Evolutionary conservation across 2,329 filamentous ascomycete species (phyloP).

Genomic region (Aspergillus phoenicis): DNA sequence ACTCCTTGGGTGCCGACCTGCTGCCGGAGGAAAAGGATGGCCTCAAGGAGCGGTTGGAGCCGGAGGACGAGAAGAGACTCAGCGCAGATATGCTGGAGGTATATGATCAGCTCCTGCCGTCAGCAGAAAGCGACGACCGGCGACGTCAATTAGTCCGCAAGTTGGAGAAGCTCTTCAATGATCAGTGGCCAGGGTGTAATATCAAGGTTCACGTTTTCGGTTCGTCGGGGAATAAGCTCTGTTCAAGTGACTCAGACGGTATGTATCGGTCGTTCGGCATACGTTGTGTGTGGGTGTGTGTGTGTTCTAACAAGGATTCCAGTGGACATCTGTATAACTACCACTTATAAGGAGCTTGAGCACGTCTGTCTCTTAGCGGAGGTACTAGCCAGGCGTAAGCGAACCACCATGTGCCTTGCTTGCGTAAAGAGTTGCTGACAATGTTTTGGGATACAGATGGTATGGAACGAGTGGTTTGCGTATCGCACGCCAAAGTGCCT

Average conservation of each 20-base stretch:
- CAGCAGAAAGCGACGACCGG: conserved; percentile 73
- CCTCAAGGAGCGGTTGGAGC: conserved; percentile 69
- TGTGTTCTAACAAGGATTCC: conserved; percentile 27
- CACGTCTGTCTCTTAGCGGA: conserved; percentile 89
- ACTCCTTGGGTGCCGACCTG: conserved; percentile 80
- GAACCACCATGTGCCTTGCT: background rate
- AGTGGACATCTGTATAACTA: conserved; percentile 99
- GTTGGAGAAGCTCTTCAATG: conserved; percentile 82
- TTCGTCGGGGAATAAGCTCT: conserved; percentile 94
- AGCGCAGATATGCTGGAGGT: conserved; percentile 81
- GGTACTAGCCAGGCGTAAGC: conserved; percentile 79
- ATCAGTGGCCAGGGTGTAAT: conserved; percentile 86
- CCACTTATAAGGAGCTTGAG: conserved; percentile 82
- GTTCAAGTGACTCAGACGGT: conserved; percentile 96
- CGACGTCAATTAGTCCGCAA: conserved; percentile 79
- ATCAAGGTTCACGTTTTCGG: conserved; percentile 94
- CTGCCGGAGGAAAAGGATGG: conserved; percentile 70
- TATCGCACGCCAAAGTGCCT: conserved; percentile 91
- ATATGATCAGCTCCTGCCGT: conserved; percentile 83
- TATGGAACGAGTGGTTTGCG: conserved; percentile 95
- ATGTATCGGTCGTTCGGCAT: conserved; percentile 35
- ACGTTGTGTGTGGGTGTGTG: background rate
- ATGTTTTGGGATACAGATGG: conserved; percentile 63
- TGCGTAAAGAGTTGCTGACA: conserved; percentile 16
- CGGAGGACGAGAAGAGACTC: conserved; percentile 73